Evolutionary conservation across 108 stramenopile genomes (phyloP).

Genomic region (Seminavis robusta): DNA sequence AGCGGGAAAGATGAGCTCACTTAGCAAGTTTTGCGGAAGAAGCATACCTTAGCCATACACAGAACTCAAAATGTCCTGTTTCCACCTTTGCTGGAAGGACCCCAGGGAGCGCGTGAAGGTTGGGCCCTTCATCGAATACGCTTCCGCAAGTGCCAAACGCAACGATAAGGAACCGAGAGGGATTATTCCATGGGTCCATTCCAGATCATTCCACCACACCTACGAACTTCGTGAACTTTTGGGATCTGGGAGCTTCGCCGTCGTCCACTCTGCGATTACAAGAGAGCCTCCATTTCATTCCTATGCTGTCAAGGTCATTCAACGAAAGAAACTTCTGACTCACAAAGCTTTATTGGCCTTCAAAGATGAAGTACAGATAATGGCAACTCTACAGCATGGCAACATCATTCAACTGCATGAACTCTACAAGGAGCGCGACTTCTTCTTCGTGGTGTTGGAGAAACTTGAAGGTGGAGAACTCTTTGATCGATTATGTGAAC

Average conservation of each 20-base stretch:
- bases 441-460: slow-evolving; percentile 83
- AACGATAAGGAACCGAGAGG: no score
- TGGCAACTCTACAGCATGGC: slow-evolving; percentile 33
- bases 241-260: slow-evolving; percentile 56
- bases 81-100: no score
- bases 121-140: no score
- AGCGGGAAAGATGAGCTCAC: no score
- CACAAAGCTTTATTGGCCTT: slow-evolving; percentile 39
- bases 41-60: no score
- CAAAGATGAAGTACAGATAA: slow-evolving; percentile 53
- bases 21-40: no score
- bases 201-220: no score
- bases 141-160: no score
- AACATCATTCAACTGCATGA: slow-evolving; percentile 74
- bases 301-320: slow-evolving; percentile 70
- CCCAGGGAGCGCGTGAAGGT: no score
- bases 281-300: slow-evolving; percentile 18
- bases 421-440: slow-evolving; percentile 62
- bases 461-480: slow-evolving; percentile 88
- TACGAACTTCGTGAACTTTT: no score
- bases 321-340: slow-evolving; percentile 45
- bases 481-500: slow-evolving; percentile 84
- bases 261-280: slow-evolving; percentile 50
- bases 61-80: no score
- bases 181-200: no score